Conservation (phyloP, 257 asterid genomes). For the Apocynum venetum region DNA sequence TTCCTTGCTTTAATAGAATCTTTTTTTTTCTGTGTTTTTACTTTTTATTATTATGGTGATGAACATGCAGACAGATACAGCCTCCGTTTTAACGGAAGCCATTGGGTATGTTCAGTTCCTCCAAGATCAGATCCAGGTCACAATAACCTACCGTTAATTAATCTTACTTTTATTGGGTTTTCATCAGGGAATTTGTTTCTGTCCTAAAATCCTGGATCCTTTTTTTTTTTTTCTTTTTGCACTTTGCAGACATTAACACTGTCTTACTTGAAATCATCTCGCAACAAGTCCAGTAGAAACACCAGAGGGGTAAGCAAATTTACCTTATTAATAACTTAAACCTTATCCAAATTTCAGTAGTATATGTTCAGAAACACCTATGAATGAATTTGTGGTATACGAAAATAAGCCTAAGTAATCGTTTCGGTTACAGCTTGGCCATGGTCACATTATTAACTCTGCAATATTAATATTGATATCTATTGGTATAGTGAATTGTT, state of each 20-base stretch:
- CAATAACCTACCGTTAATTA: background rate
- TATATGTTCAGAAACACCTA: too few species aligned
- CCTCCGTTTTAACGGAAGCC: conserved; percentile 38
- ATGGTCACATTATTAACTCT: too few species aligned
- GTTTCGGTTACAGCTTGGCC: too few species aligned
- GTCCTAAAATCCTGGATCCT: background rate
- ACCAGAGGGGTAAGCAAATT: conserved; percentile 13
- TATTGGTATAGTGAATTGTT: too few species aligned
- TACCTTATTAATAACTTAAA: background rate
- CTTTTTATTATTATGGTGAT: conserved; percentile 1
- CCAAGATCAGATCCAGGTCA: conserved; percentile 31
- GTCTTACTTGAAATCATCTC: conserved; percentile 20
- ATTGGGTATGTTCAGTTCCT: conserved; percentile 37
- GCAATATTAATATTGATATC: too few species aligned
- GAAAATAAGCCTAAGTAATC: too few species aligned
- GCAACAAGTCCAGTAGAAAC: conserved; percentile 13
- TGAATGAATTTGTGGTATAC: too few species aligned
- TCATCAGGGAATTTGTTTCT: background rate
- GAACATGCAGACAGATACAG: conserved; percentile 37
- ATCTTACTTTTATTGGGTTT: background rate
- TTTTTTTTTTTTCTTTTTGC: background rate
- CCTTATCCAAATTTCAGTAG: background rate
- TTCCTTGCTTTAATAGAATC: conserved; percentile 10
- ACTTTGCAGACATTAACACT: conserved; percentile 26
- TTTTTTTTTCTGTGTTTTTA: background rate